Evolutionary conservation across 169 alveolate genomes (phyloP).

Genomic region (Plasmodium malariae): DNA sequence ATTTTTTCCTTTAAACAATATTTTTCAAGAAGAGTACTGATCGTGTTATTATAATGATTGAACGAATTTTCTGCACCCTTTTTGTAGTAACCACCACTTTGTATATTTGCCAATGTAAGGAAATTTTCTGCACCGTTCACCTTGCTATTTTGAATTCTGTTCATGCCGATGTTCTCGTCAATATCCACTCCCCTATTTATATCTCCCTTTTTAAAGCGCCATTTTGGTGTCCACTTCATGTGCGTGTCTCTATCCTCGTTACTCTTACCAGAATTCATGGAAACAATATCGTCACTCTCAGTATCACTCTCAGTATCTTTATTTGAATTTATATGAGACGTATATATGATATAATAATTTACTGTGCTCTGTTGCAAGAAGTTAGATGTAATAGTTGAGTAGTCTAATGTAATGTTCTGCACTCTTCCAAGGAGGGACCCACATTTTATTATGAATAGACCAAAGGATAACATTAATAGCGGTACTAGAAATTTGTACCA

Average conservation of each 20-base stretch:
- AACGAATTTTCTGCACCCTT: background rate
- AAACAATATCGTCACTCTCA: background rate
- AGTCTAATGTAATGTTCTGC: slow-evolving; percentile 25
- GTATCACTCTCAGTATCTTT: background rate
- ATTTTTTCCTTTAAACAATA: slow-evolving; percentile 63
- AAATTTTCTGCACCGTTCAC: background rate
- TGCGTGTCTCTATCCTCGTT: background rate
- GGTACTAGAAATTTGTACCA: slow-evolving; percentile 71
- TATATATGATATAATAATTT: slow-evolving; percentile 50
- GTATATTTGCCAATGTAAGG: too few relatives aligned
- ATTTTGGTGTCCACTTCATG: background rate
- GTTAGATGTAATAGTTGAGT: slow-evolving; percentile 29
- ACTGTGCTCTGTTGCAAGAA: slow-evolving; percentile 23
- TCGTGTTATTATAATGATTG: slow-evolving; percentile 42
- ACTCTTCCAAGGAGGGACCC: slow-evolving; percentile 51
- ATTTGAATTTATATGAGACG: background rate
- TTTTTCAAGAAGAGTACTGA: slow-evolving; percentile 29
- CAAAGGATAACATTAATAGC: slow-evolving; percentile 36
- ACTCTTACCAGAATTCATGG: background rate
- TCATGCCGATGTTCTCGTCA: background rate
- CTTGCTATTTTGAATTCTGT: background rate
- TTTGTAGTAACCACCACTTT: background rate
- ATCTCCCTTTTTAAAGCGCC: background rate
- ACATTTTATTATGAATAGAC: slow-evolving; percentile 57
- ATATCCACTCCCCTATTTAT: background rate